Base-by-base conservation (phyloP, 495 filamentous ascomycete species). In the Neurospora sp. region DNA sequence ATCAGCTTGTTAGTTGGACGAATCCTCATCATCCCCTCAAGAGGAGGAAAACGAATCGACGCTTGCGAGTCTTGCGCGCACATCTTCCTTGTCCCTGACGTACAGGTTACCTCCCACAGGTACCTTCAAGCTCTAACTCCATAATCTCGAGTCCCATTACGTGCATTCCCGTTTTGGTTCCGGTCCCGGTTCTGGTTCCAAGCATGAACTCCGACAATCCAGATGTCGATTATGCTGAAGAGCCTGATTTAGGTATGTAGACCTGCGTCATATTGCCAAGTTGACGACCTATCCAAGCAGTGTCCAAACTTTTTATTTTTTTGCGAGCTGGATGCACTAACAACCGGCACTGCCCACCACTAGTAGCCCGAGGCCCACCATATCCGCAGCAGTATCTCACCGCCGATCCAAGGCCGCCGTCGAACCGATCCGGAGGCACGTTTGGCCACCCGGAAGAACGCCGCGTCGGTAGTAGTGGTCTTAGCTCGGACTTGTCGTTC, bases 361-460 rank as follows among this genome's bases (percentile, higher is more conserved):
- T 66, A 66, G 28, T 66, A 34, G 54, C 28, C 24, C 54, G 2
- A 66, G 54, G 54, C 54, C 54, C 54, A 73, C 70, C 70, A 21
- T 54, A 74, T 42, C 38, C 69, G 54, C 73, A 73, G 70, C 72
- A 66, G 54, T 19, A 66, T 66, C 54, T 66, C 54, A 66, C 74
- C 43, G 69, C 74, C 37, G 59, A 74, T 39, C 69, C 74, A 45
- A 75, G 75, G 72, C 72, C 71, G 39, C 59, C 69, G 39, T 70
- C 73, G 59, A 74, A 69, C 66, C 71, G 70, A 31, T 71, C 73
- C 39, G 43, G 42, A 48, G 43, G 36, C 28, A 69, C 70, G 17
- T 71, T 62, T 28, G 70, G 28, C 17, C 72, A 15, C 42, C 42
- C 31, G 34, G 37, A 71, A 39, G 39, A 69, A 40, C 39, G 31